These are phyloP conservation scores for Mycena epipterygia DNA, from an alignment of 768 basidiomycete species.

Conservation along the genomic window DNA sequence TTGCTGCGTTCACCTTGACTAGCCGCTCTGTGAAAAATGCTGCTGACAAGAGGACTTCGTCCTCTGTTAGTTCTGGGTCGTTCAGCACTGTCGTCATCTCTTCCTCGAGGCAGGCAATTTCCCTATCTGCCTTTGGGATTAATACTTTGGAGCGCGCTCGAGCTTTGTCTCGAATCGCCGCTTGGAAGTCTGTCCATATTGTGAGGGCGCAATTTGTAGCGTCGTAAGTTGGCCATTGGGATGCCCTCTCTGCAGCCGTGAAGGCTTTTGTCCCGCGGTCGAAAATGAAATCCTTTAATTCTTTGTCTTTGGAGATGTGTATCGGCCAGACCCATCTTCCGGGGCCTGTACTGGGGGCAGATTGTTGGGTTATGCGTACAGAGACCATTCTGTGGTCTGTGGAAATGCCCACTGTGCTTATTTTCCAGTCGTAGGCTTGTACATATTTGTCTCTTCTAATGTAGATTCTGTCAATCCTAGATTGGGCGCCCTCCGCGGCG, in stretches of 20 bases:
- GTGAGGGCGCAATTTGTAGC: background rate
- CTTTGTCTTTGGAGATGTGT: conserved; percentile 37
- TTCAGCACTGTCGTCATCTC: background rate
- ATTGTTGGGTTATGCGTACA: background rate
- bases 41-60: background rate
- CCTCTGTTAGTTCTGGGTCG: background rate
- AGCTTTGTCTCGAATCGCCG: no score
- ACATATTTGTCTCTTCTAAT: no score
- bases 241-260: background rate
- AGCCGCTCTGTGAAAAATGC: conserved; percentile 1
- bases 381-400: conserved; percentile 14
- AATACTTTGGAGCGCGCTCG: no score
- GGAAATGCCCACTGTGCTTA: conserved; percentile 25
- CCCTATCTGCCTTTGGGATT: no score
- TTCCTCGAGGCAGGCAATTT: background rate
- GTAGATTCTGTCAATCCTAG: conserved; percentile 47
- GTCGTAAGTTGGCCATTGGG: background rate
- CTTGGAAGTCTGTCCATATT: background rate
- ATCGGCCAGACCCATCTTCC: conserved; percentile 49
- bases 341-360: conserved; percentile 43
- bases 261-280: background rate
- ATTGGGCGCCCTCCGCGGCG: conserved; percentile 32
- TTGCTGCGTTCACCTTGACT: background rate
- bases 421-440: conserved; percentile 44
- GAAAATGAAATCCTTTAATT: background rate